phyloP scores from a whole-genome alignment of 139 green algal species.

The Desmodesmus armatus region DNA sequence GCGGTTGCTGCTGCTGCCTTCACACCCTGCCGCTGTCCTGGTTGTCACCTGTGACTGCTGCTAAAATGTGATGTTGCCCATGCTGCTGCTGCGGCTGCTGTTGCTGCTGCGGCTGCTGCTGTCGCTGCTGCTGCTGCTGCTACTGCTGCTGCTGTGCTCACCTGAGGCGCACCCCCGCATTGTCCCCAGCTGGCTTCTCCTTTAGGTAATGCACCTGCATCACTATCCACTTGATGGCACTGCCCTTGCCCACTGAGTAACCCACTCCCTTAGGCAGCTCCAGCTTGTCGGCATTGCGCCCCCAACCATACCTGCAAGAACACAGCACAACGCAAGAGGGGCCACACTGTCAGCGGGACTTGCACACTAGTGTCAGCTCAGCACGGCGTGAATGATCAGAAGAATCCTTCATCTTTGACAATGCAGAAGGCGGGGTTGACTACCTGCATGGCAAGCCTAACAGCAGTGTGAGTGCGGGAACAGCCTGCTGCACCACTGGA shows the following conservation, averaged over 20 bases:
- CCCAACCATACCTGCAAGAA: slow-evolving; percentile 83
- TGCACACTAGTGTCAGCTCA: too few relatives aligned
- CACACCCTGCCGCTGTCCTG: too few relatives aligned
- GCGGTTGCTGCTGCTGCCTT: too few relatives aligned
- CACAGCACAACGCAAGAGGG: too few relatives aligned
- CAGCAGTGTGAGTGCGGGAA: too few relatives aligned
- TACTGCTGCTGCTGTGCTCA: slow-evolving; percentile 24
- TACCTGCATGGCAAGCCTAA: too few relatives aligned
- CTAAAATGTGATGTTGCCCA: neutral
- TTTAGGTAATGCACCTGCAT: slow-evolving; percentile 87
- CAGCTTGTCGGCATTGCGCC: slow-evolving; percentile 79
- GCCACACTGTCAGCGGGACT: neutral
- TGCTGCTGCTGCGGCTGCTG: neutral
- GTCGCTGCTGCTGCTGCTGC: neutral
- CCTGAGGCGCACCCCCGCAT: slow-evolving; percentile 74
- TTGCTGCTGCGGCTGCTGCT: neutral
- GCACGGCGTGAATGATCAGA: too few relatives aligned
- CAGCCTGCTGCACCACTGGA: too few relatives aligned
- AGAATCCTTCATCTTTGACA: too few relatives aligned
- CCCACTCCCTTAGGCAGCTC: slow-evolving; percentile 74
- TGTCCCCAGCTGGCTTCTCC: slow-evolving; percentile 62
- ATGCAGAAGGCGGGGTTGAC: too few relatives aligned
- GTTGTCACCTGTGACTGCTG: too few relatives aligned
- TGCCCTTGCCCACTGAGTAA: slow-evolving; percentile 65
- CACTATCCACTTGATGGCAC: slow-evolving; percentile 69